Conservation (phyloP, 495 filamentous ascomycete genomes). For the Tuber umbilicatum region DNA sequence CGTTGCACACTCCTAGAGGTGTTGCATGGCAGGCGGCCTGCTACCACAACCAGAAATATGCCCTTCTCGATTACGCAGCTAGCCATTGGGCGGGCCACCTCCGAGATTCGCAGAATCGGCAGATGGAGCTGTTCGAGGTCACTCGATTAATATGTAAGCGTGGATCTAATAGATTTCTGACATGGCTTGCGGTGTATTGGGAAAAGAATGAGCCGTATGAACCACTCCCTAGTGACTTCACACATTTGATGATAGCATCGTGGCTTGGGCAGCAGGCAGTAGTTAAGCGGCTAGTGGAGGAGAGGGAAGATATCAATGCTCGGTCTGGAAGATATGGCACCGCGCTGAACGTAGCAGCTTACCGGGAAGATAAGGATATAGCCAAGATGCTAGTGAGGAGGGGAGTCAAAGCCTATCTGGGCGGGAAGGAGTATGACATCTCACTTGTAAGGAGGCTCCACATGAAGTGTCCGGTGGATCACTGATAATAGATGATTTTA, state of each 20-base stretch:
- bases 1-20: too few species aligned
- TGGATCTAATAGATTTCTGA: slow-evolving; percentile 5
- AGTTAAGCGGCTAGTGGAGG: not conserved
- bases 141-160: not conserved
- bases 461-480: not conserved
- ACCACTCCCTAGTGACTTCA: not conserved
- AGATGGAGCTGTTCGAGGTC: not conserved
- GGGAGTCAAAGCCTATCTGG: not conserved
- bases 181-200: slow-evolving; percentile 16
- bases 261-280: not conserved
- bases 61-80: slow-evolving; percentile 7
- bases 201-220: too few species aligned
- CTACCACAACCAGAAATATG: not conserved
- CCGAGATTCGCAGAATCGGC: not conserved
- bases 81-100: not conserved
- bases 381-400: not conserved
- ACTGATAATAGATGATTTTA: not conserved
- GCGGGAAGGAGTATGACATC: not conserved
- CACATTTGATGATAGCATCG: not conserved
- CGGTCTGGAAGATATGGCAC: not conserved
- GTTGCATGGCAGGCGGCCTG: not conserved
- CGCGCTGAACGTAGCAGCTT: not conserved
- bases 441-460: not conserved
- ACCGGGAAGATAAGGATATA: not conserved
- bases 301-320: not conserved